Base-by-base conservation (phyloP, 768 basidiomycete species). In the Clitopilus hobsonii region DNA sequence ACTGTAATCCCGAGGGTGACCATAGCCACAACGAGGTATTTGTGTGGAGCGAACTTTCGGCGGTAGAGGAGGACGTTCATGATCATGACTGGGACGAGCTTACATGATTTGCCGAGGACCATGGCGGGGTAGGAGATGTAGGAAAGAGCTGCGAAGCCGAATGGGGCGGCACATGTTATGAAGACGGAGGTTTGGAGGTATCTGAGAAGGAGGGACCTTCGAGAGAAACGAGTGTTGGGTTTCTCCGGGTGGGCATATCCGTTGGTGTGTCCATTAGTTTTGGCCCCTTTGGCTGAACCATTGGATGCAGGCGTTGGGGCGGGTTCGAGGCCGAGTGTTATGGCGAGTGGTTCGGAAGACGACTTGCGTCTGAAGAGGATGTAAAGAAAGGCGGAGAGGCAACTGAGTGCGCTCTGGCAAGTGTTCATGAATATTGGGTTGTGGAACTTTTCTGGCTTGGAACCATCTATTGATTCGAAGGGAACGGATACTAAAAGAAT, bases 51-150 rank as follows among this genome's bases (percentile, higher is more conserved):
- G 69, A 98, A 98, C 59, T 82, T 81, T 49, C 96, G 88, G 53
- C 95, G 92, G 72, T 98, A 98, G 56, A 98, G 79, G 32, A 98
- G 64, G 62, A 98, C 86, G 72, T 98, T 98, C 89, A 98, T 94
- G 69, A 98, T 82, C 84, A 96, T 92, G 57, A 95, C 97, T 0
- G 97, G 97, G 41, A 99, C 93, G 67, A 99, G 91, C 69, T 98
- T 98, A 80, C 97, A 98, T 0, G 95, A 98, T 70, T 98, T 98
- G 52, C 92, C 97, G 60, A 98, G 88, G 28, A 98, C 95, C 91
- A 98, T 96, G 41, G 96, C 94, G 50, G 97, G 97, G 76, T 98
- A 98, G 16, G 94, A 94, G 66, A 99, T 94, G 73, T 96, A 92
- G 23, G 91, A 86, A 38, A 98, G 86, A 4, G 94, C 86, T 10